Evolutionary conservation across 148 eudicot species (phyloP), one percentile per base, ranked within the genome.

Genomic region (Fallopia convolvulus): DNA sequence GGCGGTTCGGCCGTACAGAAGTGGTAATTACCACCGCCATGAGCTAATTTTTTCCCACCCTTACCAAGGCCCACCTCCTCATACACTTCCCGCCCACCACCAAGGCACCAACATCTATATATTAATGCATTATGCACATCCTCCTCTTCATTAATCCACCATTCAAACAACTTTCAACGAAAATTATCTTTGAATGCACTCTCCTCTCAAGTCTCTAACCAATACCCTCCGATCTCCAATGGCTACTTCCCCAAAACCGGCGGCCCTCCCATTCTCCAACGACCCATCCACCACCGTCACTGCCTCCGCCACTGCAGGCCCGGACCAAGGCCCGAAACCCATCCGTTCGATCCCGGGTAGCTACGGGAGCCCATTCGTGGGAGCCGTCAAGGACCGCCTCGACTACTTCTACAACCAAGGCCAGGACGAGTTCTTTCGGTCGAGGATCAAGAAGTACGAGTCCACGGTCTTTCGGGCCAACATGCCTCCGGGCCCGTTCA

Each of bases 401-500:
- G 32, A 53, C 70, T 61, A 72, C 76, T 75, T 75, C 68, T 26
- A 78, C 76, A 44, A 23, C n/a, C 76, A 40, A 74, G 92, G 93
- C 20, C 55, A 32, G 60, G 88, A 87, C 8, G 81, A 83, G 15
- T 91, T 85, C 79, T 89, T 91, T 79, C 79, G 42, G 46, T 72
- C 86, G 49, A 81, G 89, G 44, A 82, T 90, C 63, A 44, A 85
- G 15, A 87, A 86, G 33, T 70, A 90, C 77, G 75, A 87, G 20
- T 90, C 94, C 63, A 87, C 94, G 1, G 82, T 92, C 2, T 92
- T 87, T 15, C 79, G 92, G 21, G 80, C 82, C 41, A 92, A 92
- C 78, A 89, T 92, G 89, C 94, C 97, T 4, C 97, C 97, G 0
- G 94, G 90, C 14, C 93, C 88, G 3, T 83, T 88, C 66, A 77